Percentiles rank a stretch among this genome's conserved stretches.
These are phyloP conservation scores for Metroxylon sagu DNA, from an alignment of 176 grass and related monocot genomes.

Conservation along the genomic window DNA sequence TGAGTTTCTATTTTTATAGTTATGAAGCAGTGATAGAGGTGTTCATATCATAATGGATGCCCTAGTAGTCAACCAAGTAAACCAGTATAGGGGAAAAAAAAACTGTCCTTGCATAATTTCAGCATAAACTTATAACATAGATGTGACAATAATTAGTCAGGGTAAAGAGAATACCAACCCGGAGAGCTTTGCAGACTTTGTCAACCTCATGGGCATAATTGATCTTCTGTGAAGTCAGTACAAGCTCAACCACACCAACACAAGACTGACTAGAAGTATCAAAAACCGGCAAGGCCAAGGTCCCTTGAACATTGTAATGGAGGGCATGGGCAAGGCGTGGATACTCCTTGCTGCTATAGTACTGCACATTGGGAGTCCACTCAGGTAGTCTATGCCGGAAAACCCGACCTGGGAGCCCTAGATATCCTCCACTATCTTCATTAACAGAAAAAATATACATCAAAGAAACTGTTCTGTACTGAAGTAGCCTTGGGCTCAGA, in stretches of 20 bases:
- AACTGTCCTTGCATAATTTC: too few species aligned
- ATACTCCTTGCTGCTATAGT: constrained; percentile 28
- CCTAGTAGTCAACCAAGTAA: too few species aligned
- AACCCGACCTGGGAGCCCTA: constrained; percentile 18
- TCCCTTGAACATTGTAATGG: constrained; percentile 17
- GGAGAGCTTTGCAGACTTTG: constrained; percentile 27
- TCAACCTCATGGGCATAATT: constrained; percentile 25
- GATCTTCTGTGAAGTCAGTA: constrained; percentile 20
- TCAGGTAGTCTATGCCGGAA: constrained; percentile 19
- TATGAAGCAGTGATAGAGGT: too few species aligned
- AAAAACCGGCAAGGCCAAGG: constrained; percentile 23
- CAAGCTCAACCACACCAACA: constrained; percentile 19
- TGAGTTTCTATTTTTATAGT: too few species aligned
- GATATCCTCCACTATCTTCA: constrained; percentile 5
- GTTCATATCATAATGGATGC: too few species aligned
- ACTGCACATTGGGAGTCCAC: constrained; percentile 28
- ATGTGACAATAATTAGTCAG: too few species aligned
- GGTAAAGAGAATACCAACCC: constrained; percentile 1
- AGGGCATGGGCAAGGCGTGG: constrained; percentile 21
- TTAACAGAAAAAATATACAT: constrained; percentile 21
- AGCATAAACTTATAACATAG: too few species aligned
- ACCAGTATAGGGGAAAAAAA: too few species aligned
- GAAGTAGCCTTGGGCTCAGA: constrained; percentile 15
- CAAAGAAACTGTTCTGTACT: constrained; percentile 16
- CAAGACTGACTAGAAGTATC: constrained; percentile 15